phyloP scores from a whole-genome alignment of 306 rosid species.

The Cicer cuneatum region DNA sequence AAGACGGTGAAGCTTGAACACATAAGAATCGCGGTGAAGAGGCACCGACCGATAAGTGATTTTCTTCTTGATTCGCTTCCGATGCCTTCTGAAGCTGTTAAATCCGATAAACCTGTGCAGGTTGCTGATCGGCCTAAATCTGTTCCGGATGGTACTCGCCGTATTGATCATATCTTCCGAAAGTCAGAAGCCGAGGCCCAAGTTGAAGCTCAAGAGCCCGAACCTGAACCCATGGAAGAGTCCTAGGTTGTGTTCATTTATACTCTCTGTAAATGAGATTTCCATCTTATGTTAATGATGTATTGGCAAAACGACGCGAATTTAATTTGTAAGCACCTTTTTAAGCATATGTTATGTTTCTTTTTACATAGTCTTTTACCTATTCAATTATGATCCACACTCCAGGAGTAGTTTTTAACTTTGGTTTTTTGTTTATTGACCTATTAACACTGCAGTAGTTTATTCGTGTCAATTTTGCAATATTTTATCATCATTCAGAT shows the following conservation, averaged over 20 bases:
- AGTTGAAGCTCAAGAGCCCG: slow-evolving; percentile 14
- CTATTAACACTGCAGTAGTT: not conserved
- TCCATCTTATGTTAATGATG: not conserved
- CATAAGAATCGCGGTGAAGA: slow-evolving; percentile 66
- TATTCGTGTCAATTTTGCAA: not conserved
- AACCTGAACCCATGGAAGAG: slow-evolving; percentile 49
- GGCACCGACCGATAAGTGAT: slow-evolving; percentile 74
- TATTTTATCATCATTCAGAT: not conserved
- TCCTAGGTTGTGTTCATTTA: slow-evolving; percentile 43
- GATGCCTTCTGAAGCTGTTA: slow-evolving; percentile 49
- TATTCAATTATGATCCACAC: not conserved
- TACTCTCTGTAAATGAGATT: slow-evolving; percentile 25
- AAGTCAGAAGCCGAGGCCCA: slow-evolving; percentile 42
- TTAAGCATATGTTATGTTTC: slow-evolving; percentile 9
- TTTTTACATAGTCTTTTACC: not conserved
- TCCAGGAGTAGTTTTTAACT: not conserved
- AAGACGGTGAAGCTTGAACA: slow-evolving; percentile 82
- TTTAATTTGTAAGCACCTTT: not conserved
- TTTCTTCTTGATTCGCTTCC: slow-evolving; percentile 88
- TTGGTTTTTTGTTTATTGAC: not conserved
- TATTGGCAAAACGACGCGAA: not conserved
- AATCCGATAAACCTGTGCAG: slow-evolving; percentile 48
- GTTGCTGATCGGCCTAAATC: slow-evolving; percentile 33
- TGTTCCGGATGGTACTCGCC: slow-evolving; percentile 59
- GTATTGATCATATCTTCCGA: slow-evolving; percentile 74